phyloP scores from a whole-genome alignment of 2,329 filamentous ascomycete species.

The Claviceps maximensis region DNA sequence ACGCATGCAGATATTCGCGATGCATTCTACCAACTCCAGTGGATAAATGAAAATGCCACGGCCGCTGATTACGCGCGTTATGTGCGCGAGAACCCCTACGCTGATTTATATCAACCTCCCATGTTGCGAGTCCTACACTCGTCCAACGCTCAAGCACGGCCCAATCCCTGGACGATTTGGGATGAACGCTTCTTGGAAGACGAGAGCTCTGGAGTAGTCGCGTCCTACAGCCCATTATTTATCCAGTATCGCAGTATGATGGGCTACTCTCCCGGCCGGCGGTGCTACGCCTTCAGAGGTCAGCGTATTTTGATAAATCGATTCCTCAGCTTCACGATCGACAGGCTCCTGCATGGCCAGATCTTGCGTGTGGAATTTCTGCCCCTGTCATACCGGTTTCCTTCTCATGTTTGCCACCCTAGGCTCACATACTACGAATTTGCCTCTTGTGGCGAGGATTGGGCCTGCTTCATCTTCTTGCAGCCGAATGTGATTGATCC shows the following conservation, averaged over 20 bases:
- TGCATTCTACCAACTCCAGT: too few relatives aligned
- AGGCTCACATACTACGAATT: constrained; percentile 2
- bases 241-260: constrained; percentile 6
- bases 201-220: too few relatives aligned
- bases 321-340: constrained; percentile 1
- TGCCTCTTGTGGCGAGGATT: not conserved
- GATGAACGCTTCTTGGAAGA: too few relatives aligned
- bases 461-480: constrained; percentile 1
- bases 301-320: constrained; percentile 5
- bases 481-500: not conserved
- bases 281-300: constrained; percentile 8
- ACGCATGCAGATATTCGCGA: too few relatives aligned
- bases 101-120: too few relatives aligned
- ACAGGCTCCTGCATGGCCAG: not conserved
- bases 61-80: too few relatives aligned
- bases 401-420: not conserved
- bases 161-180: too few relatives aligned
- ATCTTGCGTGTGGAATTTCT: not conserved
- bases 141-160: too few relatives aligned
- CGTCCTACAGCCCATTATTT: too few relatives aligned
- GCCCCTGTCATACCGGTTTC: not conserved
- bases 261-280: constrained; percentile 1
- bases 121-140: too few relatives aligned
- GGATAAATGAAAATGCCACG: too few relatives aligned
- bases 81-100: too few relatives aligned